These are phyloP conservation scores for Blastomyces parvus DNA, from an alignment of 2,329 filamentous ascomycete species.

Conservation along the genomic window DNA sequence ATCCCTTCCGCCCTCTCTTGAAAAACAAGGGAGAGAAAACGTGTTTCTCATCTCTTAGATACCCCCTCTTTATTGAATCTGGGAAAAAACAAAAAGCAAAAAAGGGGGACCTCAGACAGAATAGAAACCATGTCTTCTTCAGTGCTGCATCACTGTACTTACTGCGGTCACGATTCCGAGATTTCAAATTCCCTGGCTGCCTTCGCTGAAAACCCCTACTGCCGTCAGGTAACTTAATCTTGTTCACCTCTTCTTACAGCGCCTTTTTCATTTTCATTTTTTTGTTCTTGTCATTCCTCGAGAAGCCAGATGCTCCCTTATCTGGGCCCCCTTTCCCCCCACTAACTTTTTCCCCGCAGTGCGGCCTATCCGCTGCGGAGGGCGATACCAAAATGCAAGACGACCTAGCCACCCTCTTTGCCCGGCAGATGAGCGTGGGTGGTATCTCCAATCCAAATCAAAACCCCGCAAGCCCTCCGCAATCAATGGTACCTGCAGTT, in stretches of 20 bases:
- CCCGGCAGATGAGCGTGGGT: slow-evolving; percentile 60
- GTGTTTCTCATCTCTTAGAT: background rate
- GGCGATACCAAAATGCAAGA: slow-evolving; percentile 59
- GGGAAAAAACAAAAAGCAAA: slow-evolving; percentile 3
- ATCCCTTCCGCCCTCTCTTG: slow-evolving; percentile 1
- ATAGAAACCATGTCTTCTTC: slow-evolving; percentile 29
- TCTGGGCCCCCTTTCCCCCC: background rate
- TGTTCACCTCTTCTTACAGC: background rate
- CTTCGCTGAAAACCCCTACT: slow-evolving; percentile 32
- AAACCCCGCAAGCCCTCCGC: slow-evolving; percentile 13
- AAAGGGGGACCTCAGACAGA: slow-evolving; percentile 6
- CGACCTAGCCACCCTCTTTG: slow-evolving; percentile 71
- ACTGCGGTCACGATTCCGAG: slow-evolving; percentile 32
- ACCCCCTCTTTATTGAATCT: background rate
- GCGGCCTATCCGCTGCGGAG: slow-evolving; percentile 34
- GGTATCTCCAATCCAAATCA: slow-evolving; percentile 20
- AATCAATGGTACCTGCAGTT: slow-evolving; percentile 13
- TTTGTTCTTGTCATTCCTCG: slow-evolving; percentile 13
- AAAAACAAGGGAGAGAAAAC: background rate
- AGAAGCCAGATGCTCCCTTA: background rate
- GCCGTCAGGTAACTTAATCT: slow-evolving; percentile 34
- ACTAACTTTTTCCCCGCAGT: slow-evolving; percentile 24
- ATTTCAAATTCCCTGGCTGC: slow-evolving; percentile 28
- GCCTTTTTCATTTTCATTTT: slow-evolving; percentile 14
- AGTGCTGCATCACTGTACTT: slow-evolving; percentile 31